Conservation (phyloP, 192 early-diverging fungal species). For the Coemansia sp. region DNA sequence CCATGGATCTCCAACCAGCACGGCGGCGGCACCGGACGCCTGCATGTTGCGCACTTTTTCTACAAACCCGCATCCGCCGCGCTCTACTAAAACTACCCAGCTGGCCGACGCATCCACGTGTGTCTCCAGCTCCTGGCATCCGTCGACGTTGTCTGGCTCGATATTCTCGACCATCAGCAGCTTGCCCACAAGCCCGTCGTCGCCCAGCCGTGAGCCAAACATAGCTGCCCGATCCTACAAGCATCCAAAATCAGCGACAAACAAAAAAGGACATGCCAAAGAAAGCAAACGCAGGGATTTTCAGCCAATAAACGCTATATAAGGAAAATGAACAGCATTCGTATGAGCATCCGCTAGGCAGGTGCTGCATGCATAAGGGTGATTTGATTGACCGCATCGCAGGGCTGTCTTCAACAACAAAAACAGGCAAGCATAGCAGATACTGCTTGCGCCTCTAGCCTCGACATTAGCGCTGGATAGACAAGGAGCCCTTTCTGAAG, state of each 20-base stretch:
- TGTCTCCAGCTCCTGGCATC: slow-evolving; percentile 59
- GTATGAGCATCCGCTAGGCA: not conserved
- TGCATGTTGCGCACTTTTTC: slow-evolving; percentile 94
- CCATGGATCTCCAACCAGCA: slow-evolving; percentile 84
- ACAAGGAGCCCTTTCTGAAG: not conserved
- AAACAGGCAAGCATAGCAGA: too few relatives aligned
- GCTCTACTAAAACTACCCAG: slow-evolving; percentile 86
- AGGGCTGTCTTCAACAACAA: not conserved
- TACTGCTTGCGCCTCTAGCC: too few relatives aligned
- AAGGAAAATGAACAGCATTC: not conserved
- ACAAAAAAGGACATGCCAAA: not conserved
- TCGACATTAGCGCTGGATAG: not conserved
- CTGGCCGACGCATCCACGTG: slow-evolving; percentile 41
- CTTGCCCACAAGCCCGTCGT: slow-evolving; percentile 69
- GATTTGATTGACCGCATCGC: not conserved
- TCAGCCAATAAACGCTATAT: not conserved
- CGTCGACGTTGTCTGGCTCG: slow-evolving; percentile 60
- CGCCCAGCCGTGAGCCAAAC: slow-evolving; percentile 79
- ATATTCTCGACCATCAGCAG: slow-evolving; percentile 63
- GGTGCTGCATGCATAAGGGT: not conserved
- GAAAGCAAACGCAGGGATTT: not conserved
- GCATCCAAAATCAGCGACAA: not conserved
- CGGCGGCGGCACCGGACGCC: slow-evolving; percentile 75
- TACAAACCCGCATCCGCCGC: slow-evolving; percentile 87
- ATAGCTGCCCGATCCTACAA: slow-evolving; percentile 75